A percentile compares a stretch with the other conserved stretches of the same genome.
Evolutionary conservation across 257 asterid genomes (phyloP).

Genomic region (Solanum pinnatisectum): DNA sequence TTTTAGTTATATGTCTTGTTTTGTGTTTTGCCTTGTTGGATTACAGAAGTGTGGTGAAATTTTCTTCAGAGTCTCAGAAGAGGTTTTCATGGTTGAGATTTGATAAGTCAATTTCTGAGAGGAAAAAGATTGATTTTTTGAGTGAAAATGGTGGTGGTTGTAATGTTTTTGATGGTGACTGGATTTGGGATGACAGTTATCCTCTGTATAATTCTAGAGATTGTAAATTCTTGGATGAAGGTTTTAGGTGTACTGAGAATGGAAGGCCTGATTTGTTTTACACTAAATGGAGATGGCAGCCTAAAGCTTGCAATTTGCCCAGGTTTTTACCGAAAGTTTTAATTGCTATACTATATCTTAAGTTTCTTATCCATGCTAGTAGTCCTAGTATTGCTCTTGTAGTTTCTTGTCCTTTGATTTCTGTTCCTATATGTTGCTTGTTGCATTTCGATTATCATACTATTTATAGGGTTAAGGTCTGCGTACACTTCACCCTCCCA

Average conservation of each 20-base stretch:
- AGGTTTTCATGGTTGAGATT: slow-evolving; percentile 49
- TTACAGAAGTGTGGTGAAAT: slow-evolving; percentile 39
- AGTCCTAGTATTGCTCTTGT: background rate
- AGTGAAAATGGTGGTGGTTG: slow-evolving; percentile 46
- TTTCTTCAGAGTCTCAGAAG: slow-evolving; percentile 45
- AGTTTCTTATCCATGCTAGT: background rate
- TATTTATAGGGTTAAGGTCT: background rate
- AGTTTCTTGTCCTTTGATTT: background rate
- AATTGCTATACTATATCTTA: background rate
- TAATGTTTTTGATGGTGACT: slow-evolving; percentile 87
- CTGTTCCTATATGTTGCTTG: background rate
- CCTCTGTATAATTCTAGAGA: slow-evolving; percentile 70
- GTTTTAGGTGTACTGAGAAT: slow-evolving; percentile 82
- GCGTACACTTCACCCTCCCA: background rate
- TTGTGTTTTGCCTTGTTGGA: slow-evolving; percentile 59
- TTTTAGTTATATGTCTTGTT: slow-evolving; percentile 36
- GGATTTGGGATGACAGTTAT: slow-evolving; percentile 94
- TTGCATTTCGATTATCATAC: background rate
- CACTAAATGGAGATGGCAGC: slow-evolving; percentile 99
- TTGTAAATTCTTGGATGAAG: slow-evolving; percentile 80
- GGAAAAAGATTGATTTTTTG: slow-evolving; percentile 48
- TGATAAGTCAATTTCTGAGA: slow-evolving; percentile 19
- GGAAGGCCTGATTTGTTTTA: slow-evolving; percentile 92
- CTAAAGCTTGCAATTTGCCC: slow-evolving; percentile 81
- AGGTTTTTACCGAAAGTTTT: slow-evolving; percentile 26